Evolutionary conservation across 1,139 yeast species (phyloP), one percentile per base, ranked within the genome.

Genomic region (Nakaseomyces nivariensis): DNA sequence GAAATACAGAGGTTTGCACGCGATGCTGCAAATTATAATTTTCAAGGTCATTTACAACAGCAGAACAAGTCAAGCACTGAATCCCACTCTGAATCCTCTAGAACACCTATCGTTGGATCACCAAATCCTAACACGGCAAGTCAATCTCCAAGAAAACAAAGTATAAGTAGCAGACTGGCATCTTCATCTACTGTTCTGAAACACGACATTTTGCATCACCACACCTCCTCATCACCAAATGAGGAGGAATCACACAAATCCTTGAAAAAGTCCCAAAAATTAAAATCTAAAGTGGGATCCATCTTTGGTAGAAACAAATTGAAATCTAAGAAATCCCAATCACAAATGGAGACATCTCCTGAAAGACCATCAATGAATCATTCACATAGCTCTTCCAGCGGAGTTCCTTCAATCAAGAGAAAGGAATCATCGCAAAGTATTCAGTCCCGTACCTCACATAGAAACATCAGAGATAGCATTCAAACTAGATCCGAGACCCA

Each of bases 221-320:
- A 62, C 48, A 61, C 67, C 5, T 58, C 58, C 42, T 49, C 22
- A 17, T 17, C 62, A 24, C 38, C 50, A 9, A 59, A 60, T 47
- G 58, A 59, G 43, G 51, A 53, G 31, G 31, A 38, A 6, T 53
- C 60, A 5, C 36, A 51, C 26, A 52, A 49, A 41, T 40, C 45
- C 10, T 27, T 13, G 25, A 41, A 41, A 13, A 41, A 41, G 25
- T 17, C 25, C 11, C 25, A 62, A 41, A 79, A 76, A 54, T 70
- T 89, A 60, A 80, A 82, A 63, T 85, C 95, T 5, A 81, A 74
- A 63, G 89, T 89, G 40, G 96, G 96, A 22, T 87, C 96, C 0
- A 81, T 89, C 52, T 85, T 89, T 66, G 82, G 85, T 43, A 78
- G 85, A 56, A 81, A 79, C 60, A 77, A 79, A 59, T 75, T 55